Evolutionary conservation across 331 rosid species (phyloP).

Genomic region (Telfairia occidentalis): DNA sequence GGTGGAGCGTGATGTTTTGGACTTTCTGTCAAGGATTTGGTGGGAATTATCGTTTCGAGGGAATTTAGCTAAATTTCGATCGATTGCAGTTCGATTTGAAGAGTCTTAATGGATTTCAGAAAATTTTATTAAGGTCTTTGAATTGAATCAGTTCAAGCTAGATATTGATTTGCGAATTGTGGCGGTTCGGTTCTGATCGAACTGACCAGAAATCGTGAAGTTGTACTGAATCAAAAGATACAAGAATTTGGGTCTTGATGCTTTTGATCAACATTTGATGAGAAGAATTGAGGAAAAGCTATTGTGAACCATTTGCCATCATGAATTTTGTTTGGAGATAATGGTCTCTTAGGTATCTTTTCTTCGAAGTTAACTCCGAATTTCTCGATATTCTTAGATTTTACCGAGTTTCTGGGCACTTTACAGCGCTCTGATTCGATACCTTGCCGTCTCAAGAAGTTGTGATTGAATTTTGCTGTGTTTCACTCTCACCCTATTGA

Average conservation of each 20-base stretch:
- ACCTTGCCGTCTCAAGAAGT: slow-evolving; percentile 53
- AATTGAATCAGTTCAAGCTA: slow-evolving; percentile 1
- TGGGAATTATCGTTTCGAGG: background rate
- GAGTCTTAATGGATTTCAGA: background rate
- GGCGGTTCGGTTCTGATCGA: slow-evolving; percentile 18
- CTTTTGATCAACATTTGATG: background rate
- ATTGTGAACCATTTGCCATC: slow-evolving; percentile 16
- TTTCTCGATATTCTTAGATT: slow-evolving; percentile 21
- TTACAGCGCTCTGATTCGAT: slow-evolving; percentile 36
- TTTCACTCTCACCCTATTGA: slow-evolving; percentile 28
- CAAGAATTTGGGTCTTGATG: background rate
- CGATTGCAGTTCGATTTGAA: background rate
- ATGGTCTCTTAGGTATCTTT: slow-evolving; percentile 15
- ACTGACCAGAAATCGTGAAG: background rate
- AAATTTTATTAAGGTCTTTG: slow-evolving; percentile 7
- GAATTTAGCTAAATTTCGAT: background rate
- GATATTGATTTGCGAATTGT: slow-evolving; percentile 1
- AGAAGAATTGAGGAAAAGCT: background rate
- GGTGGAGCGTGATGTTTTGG: slow-evolving; percentile 18
- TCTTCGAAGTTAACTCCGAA: slow-evolving; percentile 22
- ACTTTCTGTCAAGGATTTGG: background rate
- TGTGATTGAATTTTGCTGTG: slow-evolving; percentile 23
- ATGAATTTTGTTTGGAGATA: slow-evolving; percentile 17
- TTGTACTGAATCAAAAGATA: background rate
- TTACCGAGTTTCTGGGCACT: slow-evolving; percentile 22